phyloP scores from a whole-genome alignment of 305 asterid species.

The Fraxinus latifolia region DNA sequence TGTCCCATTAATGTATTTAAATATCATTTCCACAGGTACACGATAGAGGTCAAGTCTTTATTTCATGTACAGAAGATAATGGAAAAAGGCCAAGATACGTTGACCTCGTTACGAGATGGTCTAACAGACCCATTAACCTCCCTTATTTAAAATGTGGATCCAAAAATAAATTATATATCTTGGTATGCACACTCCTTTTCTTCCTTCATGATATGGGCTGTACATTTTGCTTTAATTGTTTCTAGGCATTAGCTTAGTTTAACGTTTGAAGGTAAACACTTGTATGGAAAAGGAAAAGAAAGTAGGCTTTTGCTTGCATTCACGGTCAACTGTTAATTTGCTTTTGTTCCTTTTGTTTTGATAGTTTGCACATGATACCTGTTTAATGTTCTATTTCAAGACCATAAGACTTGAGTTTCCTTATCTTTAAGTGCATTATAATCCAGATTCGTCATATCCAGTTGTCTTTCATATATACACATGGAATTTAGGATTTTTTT shows the following conservation, averaged over 20 bases:
- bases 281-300: not conserved
- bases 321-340: not conserved
- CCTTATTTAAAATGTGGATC: conserved; percentile 52
- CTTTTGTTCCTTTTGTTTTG: not conserved
- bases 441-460: not conserved
- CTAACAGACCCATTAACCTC: conserved; percentile 57
- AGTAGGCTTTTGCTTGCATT: not conserved
- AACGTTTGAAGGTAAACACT: not conserved
- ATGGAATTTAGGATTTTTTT: not conserved
- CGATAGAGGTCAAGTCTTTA: conserved; percentile 89
- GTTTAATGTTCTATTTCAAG: not conserved
- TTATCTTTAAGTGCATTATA: not conserved
- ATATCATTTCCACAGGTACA: conserved; percentile 62
- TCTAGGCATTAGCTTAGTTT: not conserved
- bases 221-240: conserved; percentile 13
- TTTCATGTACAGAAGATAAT: conserved; percentile 56
- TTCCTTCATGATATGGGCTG: not conserved
- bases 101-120: conserved; percentile 69
- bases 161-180: conserved; percentile 45
- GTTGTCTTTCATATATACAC: not conserved
- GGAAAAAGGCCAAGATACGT: conserved; percentile 55
- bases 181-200: conserved; percentile 46
- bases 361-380: not conserved
- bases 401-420: not conserved
- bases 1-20: conserved; percentile 9